Evolutionary conservation across 2,329 filamentous ascomycete genomes (phyloP), one percentile per base, ranked within the genome.

Genomic region (Lasiodiplodia theobromae): DNA sequence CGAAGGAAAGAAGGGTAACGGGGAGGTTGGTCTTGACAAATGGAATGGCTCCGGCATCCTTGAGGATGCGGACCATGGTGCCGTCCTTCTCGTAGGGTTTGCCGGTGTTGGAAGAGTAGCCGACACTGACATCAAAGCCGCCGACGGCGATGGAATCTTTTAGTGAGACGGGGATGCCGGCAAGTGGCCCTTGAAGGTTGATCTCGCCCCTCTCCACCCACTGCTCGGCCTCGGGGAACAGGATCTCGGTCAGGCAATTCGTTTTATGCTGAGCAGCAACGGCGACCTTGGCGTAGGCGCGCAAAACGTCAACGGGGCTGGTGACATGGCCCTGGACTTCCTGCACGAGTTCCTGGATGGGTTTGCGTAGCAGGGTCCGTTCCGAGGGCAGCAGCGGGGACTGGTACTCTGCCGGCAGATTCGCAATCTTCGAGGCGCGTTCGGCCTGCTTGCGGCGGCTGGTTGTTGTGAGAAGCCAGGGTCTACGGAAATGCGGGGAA

Each of bases 1-100:
- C 94, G 74, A 97, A 97, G 68, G 91, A 94, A 51, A 97, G 85
- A 1, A 97, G 86, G 0, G 94, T 97, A 68, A 95, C 91, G 5
- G 94, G 95, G 2, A 96, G 78, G 71, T 96, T 96, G 0, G 94
- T 97, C 84, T 97, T 98, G 71, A 94, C 93, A 77, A 97, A 97
- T 0, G 94, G 94, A 2, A 97, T 86, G 0, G 94, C 94, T 25
- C 94, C 87, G 2, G 93, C 93, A 76, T 96, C 92, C 76, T 97
- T 97, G 64, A 97, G 84, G 52, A 98, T 80, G 68, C 86, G 87
- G 25, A 92, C 90, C 74, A 93, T 87, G 2, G 88, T 83, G 0
- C 94, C 93, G 81, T 97, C 94, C 34, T 86, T 79, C 0, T 78
- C 68, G 47, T 85, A 82, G 16, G 90, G 90, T 74, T 94, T 92